Percentiles rank a stretch among this genome's conserved stretches.
phyloP scores from a whole-genome alignment of 176 grass and related monocot genomes.

The Avena eriantha region DNA sequence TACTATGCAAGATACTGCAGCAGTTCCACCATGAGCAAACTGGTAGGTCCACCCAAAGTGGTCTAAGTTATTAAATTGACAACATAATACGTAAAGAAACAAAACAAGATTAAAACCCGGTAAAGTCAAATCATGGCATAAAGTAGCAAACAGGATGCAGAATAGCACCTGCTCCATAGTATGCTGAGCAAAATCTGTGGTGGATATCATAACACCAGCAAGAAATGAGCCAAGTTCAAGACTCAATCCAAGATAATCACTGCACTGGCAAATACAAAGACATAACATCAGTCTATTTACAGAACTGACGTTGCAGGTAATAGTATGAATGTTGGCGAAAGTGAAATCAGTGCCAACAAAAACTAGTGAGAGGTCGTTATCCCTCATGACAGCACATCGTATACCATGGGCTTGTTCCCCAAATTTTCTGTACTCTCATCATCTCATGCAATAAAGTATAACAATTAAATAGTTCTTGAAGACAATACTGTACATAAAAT shows the following conservation, averaged over 20 bases:
- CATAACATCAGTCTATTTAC: conserved; percentile 46
- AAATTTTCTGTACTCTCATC: not conserved
- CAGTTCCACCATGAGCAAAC: conserved; percentile 24
- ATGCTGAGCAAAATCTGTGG: conserved; percentile 97
- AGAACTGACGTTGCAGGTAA: conserved; percentile 13
- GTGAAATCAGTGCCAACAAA: not conserved
- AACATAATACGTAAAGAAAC: not conserved
- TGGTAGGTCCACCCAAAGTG: conserved; percentile 1
- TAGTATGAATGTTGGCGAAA: not conserved
- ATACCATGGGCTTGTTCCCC: not conserved
- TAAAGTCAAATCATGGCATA: conserved; percentile 3
- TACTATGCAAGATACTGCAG: conserved; percentile 22
- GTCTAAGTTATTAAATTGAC: conserved; percentile 27
- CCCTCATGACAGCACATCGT: not conserved
- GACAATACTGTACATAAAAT: not conserved
- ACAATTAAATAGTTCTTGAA: conserved; percentile 16
- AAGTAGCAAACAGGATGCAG: conserved; percentile 37
- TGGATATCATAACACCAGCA: conserved; percentile 98
- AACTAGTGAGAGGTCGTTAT: not conserved
- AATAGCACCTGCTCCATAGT: conserved; percentile 90
- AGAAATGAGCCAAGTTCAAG: conserved; percentile 99
- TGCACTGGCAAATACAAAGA: conserved; percentile 78
- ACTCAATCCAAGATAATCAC: conserved; percentile 95
- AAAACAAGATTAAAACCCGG: not conserved
- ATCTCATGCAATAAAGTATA: not conserved